A percentile compares a stretch with the other conserved stretches of the same genome.
Evolutionary conservation across 805 yeast species (phyloP).

Genomic region (Hanseniaspora pseudoguilliermondii): DNA sequence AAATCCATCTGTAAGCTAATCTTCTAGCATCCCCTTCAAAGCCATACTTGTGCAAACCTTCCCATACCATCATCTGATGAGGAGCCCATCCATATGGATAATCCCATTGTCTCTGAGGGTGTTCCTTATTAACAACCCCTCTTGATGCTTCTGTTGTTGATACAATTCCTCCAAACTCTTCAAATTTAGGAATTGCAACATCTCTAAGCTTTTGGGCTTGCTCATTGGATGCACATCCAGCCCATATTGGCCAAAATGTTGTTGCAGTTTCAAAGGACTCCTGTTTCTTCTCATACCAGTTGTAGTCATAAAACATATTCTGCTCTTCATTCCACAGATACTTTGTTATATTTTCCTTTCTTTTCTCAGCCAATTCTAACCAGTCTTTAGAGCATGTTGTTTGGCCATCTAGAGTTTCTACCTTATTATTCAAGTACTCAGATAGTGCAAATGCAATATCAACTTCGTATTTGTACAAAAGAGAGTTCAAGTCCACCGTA

Average conservation of each 20-base stretch:
- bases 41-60: constrained; percentile 65
- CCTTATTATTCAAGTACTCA: constrained; percentile 39
- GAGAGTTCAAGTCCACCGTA: constrained; percentile 75
- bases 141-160: constrained; percentile 68
- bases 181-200: constrained; percentile 53
- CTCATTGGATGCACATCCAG: constrained; percentile 49
- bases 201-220: constrained; percentile 57
- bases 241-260: constrained; percentile 85
- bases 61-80: constrained; percentile 91
- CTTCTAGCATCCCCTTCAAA: constrained; percentile 52
- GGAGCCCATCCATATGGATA: constrained; percentile 99
- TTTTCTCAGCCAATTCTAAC: constrained; percentile 41
- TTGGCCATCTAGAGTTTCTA: constrained; percentile 30
- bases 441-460: constrained; percentile 64
- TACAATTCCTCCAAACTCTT: constrained; percentile 77
- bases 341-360: constrained; percentile 46
- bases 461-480: constrained; percentile 76
- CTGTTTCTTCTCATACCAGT: constrained; percentile 43
- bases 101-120: constrained; percentile 96
- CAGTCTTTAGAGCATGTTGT: constrained; percentile 44
- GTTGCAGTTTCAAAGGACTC: constrained; percentile 75
- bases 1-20: constrained; percentile 77
- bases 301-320: constrained; percentile 74
- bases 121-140: constrained; percentile 51
- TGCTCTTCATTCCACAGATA: constrained; percentile 75